Percentiles rank a stretch among this genome's conserved stretches.
Evolutionary conservation across 2,329 filamentous ascomycete species (phyloP).

Genomic region (Aspergillus novoparasiticus): DNA sequence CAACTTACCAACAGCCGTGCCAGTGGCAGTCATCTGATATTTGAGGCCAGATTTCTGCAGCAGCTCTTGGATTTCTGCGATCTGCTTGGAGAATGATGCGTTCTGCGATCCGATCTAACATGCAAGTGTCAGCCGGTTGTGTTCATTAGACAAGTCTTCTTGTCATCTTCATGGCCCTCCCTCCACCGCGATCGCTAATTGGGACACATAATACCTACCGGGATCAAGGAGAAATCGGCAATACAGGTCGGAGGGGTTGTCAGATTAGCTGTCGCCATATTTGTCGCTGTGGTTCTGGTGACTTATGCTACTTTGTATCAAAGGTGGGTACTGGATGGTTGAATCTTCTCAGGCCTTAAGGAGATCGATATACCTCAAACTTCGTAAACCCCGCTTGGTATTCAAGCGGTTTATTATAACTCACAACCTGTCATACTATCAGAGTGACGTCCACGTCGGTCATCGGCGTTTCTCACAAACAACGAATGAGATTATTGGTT

Average conservation of each 20-base stretch:
- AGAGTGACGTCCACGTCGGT: background rate
- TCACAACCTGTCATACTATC: background rate
- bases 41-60: constrained; percentile 74
- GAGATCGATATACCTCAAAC: background rate
- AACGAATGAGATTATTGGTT: background rate
- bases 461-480: background rate
- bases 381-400: background rate
- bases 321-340: background rate
- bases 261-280: constrained; percentile 21
- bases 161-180: background rate
- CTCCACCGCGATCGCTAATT: background rate
- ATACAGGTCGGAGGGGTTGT: constrained; percentile 71
- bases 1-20: constrained; percentile 76
- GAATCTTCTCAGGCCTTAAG: background rate
- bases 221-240: constrained; percentile 84
- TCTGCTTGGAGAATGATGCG: constrained; percentile 73
- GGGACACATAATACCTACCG: constrained; percentile 37
- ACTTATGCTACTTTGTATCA: background rate
- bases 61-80: constrained; percentile 80
- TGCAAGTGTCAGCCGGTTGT: background rate
- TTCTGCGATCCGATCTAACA: constrained; percentile 68
- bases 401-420: background rate
- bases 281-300: background rate
- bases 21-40: constrained; percentile 84
- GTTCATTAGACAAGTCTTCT: background rate